Percentiles rank a stretch among this genome's conserved stretches.
These are phyloP conservation scores for Mortierella sp. DNA, from an alignment of 371 early-diverging fungal species.

Conservation along the genomic window DNA sequence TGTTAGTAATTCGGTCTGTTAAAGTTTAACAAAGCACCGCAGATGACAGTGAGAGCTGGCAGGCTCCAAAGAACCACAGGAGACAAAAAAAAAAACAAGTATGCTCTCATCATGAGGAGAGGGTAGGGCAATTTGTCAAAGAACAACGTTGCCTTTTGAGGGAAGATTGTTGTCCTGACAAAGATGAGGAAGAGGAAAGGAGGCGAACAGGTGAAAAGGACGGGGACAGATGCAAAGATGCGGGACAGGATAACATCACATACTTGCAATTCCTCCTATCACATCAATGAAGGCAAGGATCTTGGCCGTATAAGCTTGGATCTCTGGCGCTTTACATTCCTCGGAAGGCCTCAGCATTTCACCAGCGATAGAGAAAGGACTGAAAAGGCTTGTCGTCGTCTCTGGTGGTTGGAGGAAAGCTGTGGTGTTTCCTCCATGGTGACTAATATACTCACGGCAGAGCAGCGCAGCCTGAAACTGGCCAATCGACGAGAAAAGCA, in stretches of 20 bases:
- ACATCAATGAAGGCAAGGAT: slow-evolving; percentile 33
- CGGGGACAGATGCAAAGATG: neutral
- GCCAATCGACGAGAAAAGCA: slow-evolving; percentile 34
- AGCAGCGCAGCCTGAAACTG: slow-evolving; percentile 35
- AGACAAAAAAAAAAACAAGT: neutral
- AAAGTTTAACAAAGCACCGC: neutral
- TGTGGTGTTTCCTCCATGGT: slow-evolving; percentile 5
- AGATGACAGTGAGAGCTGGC: neutral
- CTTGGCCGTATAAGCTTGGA: slow-evolving; percentile 41
- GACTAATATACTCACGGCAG: slow-evolving; percentile 41
- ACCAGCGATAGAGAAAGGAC: neutral
- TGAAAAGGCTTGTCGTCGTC: neutral
- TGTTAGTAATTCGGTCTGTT: no score
- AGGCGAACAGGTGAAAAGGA: neutral
- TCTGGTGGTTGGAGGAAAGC: neutral
- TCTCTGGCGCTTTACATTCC: slow-evolving; percentile 28
- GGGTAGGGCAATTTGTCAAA: no score
- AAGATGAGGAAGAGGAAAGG: neutral
- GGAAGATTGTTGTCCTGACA: no score
- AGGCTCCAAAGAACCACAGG: neutral
- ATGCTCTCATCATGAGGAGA: no score
- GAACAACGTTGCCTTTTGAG: no score
- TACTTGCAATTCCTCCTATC: slow-evolving; percentile 36
- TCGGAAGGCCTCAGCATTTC: slow-evolving; percentile 6
- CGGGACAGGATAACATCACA: neutral